Evolutionary conservation across 495 filamentous ascomycete genomes (phyloP), one percentile per base, ranked within the genome.

Genomic region (Penicillium tannophilum): DNA sequence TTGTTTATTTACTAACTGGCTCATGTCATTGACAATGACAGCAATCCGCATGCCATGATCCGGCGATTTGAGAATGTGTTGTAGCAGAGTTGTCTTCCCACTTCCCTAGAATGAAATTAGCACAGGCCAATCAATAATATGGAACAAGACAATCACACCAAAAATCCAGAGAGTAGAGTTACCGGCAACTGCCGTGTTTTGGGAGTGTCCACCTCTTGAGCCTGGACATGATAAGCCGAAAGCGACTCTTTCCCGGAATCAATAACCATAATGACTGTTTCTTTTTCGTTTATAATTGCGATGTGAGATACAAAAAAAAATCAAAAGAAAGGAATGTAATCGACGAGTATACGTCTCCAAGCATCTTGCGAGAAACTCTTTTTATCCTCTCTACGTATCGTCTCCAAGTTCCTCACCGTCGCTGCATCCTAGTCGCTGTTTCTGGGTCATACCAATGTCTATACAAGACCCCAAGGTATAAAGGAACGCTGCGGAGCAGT

Each of bases 21-120:
- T 82, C 66, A 85, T 81, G 49, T 85, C 82, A 64, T 85, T 85
- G 48, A 85, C 82, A 52, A 84, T 82, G 19, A 84, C 80, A 6
- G 80, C 82, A 43, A 85, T 80, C 3, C 75, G 65, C 23, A 83
- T 65, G 6, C 82, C 80, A 67, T 86, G 83, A n/a, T 81, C 71
- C 0, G 66, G 70, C 1, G 77, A 79, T 51, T 75, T 73, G 49
- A 86, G 73, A 12, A 84, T 83, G 43, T 83, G 77, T 62, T 82
- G 76, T 6, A 86, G 75, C 12, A 86, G 78, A 0, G 83, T 86
- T 0, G 83, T 84, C 61, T 86, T 86, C 2, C 83, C 83, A 45
- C 78, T 79, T 55, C 82, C 72, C 82, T 83, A 23, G n/a, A 17
- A 41, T 50, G 19, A 35, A 16, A 36, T 8, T 24, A 12, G 24